Evolutionary conservation across 352 stramenopile genomes (phyloP).

Genomic region (Saprolegnia parasitica): DNA sequence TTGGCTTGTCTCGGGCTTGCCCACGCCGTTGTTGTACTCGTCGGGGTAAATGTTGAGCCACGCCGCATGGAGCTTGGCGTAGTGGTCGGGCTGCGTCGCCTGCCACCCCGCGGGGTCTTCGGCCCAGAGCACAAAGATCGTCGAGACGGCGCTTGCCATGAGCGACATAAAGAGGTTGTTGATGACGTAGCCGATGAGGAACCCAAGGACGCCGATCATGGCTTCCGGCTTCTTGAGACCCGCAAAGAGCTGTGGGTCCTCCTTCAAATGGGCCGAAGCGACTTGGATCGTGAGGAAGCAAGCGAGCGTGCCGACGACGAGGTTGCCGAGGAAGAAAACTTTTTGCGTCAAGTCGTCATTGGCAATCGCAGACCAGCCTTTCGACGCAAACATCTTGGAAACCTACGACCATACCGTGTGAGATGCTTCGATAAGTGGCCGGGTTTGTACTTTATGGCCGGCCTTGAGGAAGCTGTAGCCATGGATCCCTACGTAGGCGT

Average conservation of each 20-base stretch:
- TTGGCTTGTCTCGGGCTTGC: slow-evolving; percentile 37
- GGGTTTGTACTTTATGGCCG: slow-evolving; percentile 40
- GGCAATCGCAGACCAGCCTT: slow-evolving; percentile 84
- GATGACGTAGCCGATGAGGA: slow-evolving; percentile 66
- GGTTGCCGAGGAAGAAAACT: slow-evolving; percentile 79
- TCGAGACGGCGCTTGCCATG: slow-evolving; percentile 69
- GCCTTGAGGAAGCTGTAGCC: slow-evolving; percentile 79
- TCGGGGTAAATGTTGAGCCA: slow-evolving; percentile 81
- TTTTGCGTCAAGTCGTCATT: slow-evolving; percentile 86
- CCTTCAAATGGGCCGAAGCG: slow-evolving; percentile 44
- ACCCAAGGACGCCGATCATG: slow-evolving; percentile 67
- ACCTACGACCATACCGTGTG: slow-evolving; percentile 32
- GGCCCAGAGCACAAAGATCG: slow-evolving; percentile 79
- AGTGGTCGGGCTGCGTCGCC: slow-evolving; percentile 60
- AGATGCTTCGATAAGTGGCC: background rate
- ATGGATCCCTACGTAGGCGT: slow-evolving; percentile 83
- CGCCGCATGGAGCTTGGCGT: slow-evolving; percentile 59
- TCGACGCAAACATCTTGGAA: slow-evolving; percentile 71
- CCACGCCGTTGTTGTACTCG: slow-evolving; percentile 77
- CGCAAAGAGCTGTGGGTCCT: slow-evolving; percentile 42
- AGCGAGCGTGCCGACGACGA: slow-evolving; percentile 62
- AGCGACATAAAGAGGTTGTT: slow-evolving; percentile 78
- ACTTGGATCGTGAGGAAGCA: slow-evolving; percentile 58
- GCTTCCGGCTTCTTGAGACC: slow-evolving; percentile 58
- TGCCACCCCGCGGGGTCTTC: slow-evolving; percentile 75